Conservation (phyloP, 2,329 filamentous ascomycete species). For the Ascosphaera apis region DNA sequence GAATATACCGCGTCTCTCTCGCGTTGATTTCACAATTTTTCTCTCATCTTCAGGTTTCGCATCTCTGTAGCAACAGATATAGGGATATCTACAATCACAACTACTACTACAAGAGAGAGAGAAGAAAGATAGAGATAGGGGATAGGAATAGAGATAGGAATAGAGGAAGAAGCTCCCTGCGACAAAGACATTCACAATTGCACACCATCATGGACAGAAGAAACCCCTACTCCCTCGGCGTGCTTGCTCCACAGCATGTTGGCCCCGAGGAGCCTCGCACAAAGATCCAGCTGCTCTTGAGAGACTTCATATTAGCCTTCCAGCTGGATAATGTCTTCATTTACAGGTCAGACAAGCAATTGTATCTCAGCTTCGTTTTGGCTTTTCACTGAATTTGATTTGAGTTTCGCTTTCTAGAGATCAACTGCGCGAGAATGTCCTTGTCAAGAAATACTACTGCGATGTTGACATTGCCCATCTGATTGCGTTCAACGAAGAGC, state of each 20-base stretch:
- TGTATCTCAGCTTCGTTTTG: background rate
- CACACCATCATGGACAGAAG: conserved; percentile 51
- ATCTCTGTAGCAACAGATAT: too few species aligned
- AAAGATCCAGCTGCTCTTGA: conserved; percentile 55
- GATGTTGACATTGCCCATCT: conserved; percentile 90
- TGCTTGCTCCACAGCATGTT: conserved; percentile 46
- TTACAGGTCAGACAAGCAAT: conserved; percentile 43
- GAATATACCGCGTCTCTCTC: too few species aligned
- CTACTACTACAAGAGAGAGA: conserved; percentile 14
- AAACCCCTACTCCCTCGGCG: conserved; percentile 64
- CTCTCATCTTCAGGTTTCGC: too few species aligned
- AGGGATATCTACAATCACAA: too few species aligned
- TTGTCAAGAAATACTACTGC: conserved; percentile 85
- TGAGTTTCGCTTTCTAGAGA: conserved; percentile 34
- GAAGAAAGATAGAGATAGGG: conserved; percentile 7
- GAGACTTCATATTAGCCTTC: conserved; percentile 84
- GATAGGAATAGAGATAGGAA: background rate
- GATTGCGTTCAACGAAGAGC: conserved; percentile 87
- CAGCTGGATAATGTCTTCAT: conserved; percentile 85
- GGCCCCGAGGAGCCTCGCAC: conserved; percentile 45
- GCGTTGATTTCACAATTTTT: too few species aligned
- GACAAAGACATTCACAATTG: too few species aligned
- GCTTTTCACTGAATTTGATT: background rate
- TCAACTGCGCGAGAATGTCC: conserved; percentile 81
- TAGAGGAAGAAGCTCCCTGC: too few species aligned